Evolutionary conservation across 192 early-diverging fungal species (phyloP), one percentile per base, ranked within the genome.

Genomic region (Pecoramyces ruminantium): DNA sequence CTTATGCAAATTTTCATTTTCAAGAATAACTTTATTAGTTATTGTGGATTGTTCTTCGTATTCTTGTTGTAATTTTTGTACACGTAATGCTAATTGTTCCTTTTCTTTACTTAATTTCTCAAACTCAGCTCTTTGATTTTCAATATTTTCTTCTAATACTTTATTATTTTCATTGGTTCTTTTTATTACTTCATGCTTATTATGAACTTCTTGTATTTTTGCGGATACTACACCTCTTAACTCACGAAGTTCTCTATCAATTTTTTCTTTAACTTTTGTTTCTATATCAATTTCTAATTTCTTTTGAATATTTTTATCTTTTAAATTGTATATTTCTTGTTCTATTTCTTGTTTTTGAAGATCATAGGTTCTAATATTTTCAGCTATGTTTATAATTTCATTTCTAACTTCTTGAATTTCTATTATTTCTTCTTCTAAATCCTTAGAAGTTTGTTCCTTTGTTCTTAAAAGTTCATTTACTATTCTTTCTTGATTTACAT

Each of bases 241-340:
- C 67, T 92, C 90, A 17, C 88, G 81, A 79, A 91, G 78, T 42
- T 92, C 90, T 2, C 86, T 82, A 78, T 92, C 90, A 5, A 92
- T 85, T 25, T 85, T 83, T 79, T 91, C 90, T 82, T 92, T 92
- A 58, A 85, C 91, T 9, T 87, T 84, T 18, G 87, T 78, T 81
- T 91, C 89, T 14, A 81, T 77, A 80, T 92, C 90, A 78, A 91
- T 90, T 80, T 91, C 89, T 5, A 83, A 67, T 79, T 91, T 91
- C 67, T 91, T 91, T 21, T 82, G 79, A 14, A 88, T 84, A 38
- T 89, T 87, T 77, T 85, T 83, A 27, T 92, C 90, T 78, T 90
- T 89, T 51, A 90, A 83, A 29, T 87, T 82, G 51, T 87, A 87
- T 29, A 91, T 91, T 30, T 89, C 87, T n/a, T 84, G 83, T 77